Evolutionary conservation across 192 early-diverging fungal genomes (phyloP), one percentile per base, ranked within the genome.

Genomic region (Rhizophagus prolifer): DNA sequence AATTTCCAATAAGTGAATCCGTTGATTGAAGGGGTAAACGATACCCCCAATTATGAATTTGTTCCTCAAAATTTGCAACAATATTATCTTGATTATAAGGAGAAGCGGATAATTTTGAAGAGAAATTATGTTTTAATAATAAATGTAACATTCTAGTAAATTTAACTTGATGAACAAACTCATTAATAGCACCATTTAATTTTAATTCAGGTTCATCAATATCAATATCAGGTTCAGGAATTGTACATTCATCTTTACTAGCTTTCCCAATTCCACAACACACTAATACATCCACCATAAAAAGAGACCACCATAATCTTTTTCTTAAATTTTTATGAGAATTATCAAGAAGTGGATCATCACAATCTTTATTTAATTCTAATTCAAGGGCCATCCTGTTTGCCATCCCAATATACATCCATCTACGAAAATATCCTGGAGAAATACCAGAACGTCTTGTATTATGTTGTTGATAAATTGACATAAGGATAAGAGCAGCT

Each of bases 291-390:
- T 76, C 75, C 38, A 76, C 36, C 75, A 76, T 67, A 46, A 76
- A 76, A 66, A 76, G 21, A 13, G 75, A 76, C 75, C 75, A 76
- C 75, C 75, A 76, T 14, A 76, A 58, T 13, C 64, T 47, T 68
- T 63, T 65, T 58, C 75, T 65, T 30, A 63, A 54, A 34, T 76
- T 64, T 38, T 76, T 76, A 36, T 67, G 44, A n/a, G 62, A 46
- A 12, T 21, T 46, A 34, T 26, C 34, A 64, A 64, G 21, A 25
- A 26, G 9, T 7, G 63, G 26, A 59, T 76, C 75, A 4, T 65
- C 36, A 76, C 75, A 68, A 36, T 68, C 65, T 21, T 76, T 76
- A 23, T 68, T 76, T n/a, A 76, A 38, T 31, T 58, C 75, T 28
- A 76, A 46, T 76, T 76, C 75, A 7, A 67, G n/a, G 4, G 75